These are phyloP conservation scores for Volvox africanus DNA, from an alignment of 139 green algal species.

Conservation along the genomic window DNA sequence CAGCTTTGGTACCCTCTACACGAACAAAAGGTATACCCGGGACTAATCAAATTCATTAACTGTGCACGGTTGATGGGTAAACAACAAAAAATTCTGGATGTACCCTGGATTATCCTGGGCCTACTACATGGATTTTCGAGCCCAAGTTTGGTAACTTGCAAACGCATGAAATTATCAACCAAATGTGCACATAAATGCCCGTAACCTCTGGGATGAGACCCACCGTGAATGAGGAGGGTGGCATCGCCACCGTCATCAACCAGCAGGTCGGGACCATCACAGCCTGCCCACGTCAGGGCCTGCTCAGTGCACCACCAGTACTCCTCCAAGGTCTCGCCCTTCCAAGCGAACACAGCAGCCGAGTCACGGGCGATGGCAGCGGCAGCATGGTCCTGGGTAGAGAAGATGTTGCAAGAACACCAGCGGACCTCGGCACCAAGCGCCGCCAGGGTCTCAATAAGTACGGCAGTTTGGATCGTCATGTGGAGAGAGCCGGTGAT, in stretches of 20 bases:
- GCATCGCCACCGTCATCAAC: slow-evolving; percentile 99
- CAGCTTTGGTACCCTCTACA: slow-evolving; percentile 96
- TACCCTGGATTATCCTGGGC: too few species aligned
- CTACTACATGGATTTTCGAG: too few species aligned
- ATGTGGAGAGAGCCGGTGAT: slow-evolving; percentile 99
- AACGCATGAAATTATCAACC: neutral
- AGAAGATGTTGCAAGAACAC: slow-evolving; percentile 99
- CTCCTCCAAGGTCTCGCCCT: slow-evolving; percentile 99
- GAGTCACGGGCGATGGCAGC: slow-evolving; percentile 97
- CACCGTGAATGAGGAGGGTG: slow-evolving; percentile 99
- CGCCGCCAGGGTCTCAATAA: slow-evolving; percentile 98
- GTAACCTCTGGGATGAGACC: neutral
- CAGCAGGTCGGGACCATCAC: slow-evolving; percentile 93
- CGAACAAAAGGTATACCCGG: too few species aligned
- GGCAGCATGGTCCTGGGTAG: slow-evolving; percentile 98
- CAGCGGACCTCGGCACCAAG: slow-evolving; percentile 97
- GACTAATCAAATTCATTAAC: neutral
- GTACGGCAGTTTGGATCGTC: slow-evolving; percentile 99
- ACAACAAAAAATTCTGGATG: too few species aligned
- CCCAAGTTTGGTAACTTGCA: neutral
- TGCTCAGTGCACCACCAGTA: slow-evolving; percentile 99
- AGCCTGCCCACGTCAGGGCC: slow-evolving; percentile 91
- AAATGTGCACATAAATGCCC: too few species aligned
- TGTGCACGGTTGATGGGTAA: too few species aligned
- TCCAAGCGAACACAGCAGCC: slow-evolving; percentile 98